Conservation (phyloP, 2,329 filamentous ascomycete species). For the Pyrenophora tritici-repentis region DNA sequence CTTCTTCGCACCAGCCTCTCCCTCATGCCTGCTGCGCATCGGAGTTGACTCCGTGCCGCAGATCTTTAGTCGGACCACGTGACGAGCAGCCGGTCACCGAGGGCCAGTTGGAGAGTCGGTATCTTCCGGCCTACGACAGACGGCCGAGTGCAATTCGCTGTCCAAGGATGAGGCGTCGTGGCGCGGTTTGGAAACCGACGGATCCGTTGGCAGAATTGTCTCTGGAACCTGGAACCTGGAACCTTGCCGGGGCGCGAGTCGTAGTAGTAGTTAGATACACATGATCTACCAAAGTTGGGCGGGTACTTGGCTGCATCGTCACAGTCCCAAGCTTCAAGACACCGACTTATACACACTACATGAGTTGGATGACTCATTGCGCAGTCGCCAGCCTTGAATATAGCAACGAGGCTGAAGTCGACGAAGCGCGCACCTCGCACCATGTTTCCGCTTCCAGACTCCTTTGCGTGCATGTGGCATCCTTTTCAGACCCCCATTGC, state of each 20-base stretch:
- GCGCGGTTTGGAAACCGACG: slow-evolving; percentile 5
- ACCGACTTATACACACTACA: not conserved
- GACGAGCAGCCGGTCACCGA: slow-evolving; percentile 7
- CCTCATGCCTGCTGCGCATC: not conserved
- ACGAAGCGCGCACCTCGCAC: slow-evolving; percentile 11
- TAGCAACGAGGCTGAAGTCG: slow-evolving; percentile 5
- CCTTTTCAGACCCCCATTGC: slow-evolving; percentile 1
- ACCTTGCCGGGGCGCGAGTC: not conserved
- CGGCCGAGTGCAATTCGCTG: not conserved
- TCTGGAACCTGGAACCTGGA: not conserved
- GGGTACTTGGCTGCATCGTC: not conserved
- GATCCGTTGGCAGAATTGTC: slow-evolving; percentile 2
- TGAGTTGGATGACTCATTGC: slow-evolving; percentile 4
- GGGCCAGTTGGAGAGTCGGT: slow-evolving; percentile 1
- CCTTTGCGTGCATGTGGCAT: slow-evolving; percentile 4
- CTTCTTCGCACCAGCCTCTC: slow-evolving; percentile 1
- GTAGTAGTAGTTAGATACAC: not conserved
- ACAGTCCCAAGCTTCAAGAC: not conserved
- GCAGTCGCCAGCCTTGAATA: slow-evolving; percentile 3
- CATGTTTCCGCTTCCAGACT: slow-evolving; percentile 9
- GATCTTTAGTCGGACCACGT: slow-evolving; percentile 1
- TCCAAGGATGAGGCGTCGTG: slow-evolving; percentile 5
- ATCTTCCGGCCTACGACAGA: slow-evolving; percentile 3
- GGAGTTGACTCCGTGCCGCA: slow-evolving; percentile 10
- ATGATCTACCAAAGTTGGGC: not conserved